Evolutionary conservation across 192 early-diverging fungal species (phyloP).

Genomic region (Coemansia sp.): DNA sequence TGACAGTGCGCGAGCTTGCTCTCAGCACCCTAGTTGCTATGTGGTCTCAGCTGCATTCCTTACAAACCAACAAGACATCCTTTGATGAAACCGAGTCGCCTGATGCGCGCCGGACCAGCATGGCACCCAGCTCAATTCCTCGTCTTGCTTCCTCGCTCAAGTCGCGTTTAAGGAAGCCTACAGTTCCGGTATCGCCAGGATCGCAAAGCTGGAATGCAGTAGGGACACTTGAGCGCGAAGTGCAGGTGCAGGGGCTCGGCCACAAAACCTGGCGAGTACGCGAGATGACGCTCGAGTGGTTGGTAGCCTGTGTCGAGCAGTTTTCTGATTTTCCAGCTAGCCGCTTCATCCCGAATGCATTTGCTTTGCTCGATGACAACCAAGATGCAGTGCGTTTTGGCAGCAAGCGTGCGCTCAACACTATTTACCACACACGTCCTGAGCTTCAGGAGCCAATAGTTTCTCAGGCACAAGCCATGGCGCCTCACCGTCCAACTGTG

Average conservation of each 20-base stretch:
- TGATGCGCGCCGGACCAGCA: slow-evolving; percentile 12
- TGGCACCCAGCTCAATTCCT: slow-evolving; percentile 26
- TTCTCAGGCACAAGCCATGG: slow-evolving; percentile 17
- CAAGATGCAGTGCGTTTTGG: slow-evolving; percentile 52
- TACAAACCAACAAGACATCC: slow-evolving; percentile 21
- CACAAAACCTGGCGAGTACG: slow-evolving; percentile 53
- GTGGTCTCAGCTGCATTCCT: slow-evolving; percentile 28
- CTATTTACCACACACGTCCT: slow-evolving; percentile 41
- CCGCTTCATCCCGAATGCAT: slow-evolving; percentile 26
- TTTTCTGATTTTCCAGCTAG: slow-evolving; percentile 35
- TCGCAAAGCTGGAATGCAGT: slow-evolving; percentile 36
- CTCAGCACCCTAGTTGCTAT: slow-evolving; percentile 33
- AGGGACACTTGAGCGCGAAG: slow-evolving; percentile 43
- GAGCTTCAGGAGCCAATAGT: slow-evolving; percentile 45
- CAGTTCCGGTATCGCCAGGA: slow-evolving; percentile 14
- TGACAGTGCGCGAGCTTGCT: slow-evolving; percentile 45
- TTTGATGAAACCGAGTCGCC: slow-evolving; percentile 2
- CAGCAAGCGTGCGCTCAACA: slow-evolving; percentile 44
- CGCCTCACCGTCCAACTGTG: slow-evolving; percentile 26
- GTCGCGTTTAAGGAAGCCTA: slow-evolving; percentile 20
- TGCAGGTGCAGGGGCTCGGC: slow-evolving; percentile 40
- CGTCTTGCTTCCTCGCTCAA: slow-evolving; percentile 22
- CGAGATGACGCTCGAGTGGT: slow-evolving; percentile 52
- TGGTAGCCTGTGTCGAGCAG: slow-evolving; percentile 34
- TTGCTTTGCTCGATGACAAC: slow-evolving; percentile 45